A percentile compares a stretch with the other conserved stretches of the same genome.
Conservation (phyloP, 495 filamentous ascomycete genomes). For the Hypomontagnella monticulosa region DNA sequence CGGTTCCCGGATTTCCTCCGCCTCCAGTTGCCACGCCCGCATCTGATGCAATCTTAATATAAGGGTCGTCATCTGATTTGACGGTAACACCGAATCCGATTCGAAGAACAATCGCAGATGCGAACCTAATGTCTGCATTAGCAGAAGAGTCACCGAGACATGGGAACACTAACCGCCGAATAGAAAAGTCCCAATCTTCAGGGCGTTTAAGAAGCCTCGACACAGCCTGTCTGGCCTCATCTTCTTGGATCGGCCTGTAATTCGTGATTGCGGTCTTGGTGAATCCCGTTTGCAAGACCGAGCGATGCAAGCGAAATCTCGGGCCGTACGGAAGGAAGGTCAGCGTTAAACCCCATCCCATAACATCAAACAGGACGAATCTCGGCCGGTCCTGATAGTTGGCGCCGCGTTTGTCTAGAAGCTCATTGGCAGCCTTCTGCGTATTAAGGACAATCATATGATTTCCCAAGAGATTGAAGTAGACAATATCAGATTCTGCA, state of each 20-base stretch:
- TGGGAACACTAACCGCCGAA: constrained; percentile 22
- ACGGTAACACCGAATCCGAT: constrained; percentile 59
- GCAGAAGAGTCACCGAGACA: background rate
- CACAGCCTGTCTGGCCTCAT: constrained; percentile 46
- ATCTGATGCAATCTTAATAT: constrained; percentile 56
- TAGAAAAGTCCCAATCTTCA: constrained; percentile 27
- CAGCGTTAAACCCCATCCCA: constrained; percentile 58
- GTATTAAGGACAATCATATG: constrained; percentile 56
- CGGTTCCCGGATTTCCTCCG: constrained; percentile 55
- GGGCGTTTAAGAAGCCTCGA: constrained; percentile 34
- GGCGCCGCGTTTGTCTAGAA: constrained; percentile 56
- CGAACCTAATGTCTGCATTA: constrained; percentile 34
- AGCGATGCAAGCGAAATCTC: constrained; percentile 56
- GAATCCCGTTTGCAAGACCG: constrained; percentile 53
- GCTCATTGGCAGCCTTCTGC: constrained; percentile 50
- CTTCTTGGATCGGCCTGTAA: constrained; percentile 46
- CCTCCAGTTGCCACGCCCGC: constrained; percentile 54
- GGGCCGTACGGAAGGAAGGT: constrained; percentile 61
- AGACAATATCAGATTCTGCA: constrained; percentile 48
- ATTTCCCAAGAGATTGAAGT: constrained; percentile 54
- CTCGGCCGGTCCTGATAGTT: constrained; percentile 57
- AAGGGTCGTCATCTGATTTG: constrained; percentile 52
- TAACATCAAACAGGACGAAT: constrained; percentile 61
- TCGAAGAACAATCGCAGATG: constrained; percentile 51
- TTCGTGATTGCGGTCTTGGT: constrained; percentile 48